Conservation (phyloP, 805 yeast genomes). For the Wickerhamiella slavikovae region DNA sequence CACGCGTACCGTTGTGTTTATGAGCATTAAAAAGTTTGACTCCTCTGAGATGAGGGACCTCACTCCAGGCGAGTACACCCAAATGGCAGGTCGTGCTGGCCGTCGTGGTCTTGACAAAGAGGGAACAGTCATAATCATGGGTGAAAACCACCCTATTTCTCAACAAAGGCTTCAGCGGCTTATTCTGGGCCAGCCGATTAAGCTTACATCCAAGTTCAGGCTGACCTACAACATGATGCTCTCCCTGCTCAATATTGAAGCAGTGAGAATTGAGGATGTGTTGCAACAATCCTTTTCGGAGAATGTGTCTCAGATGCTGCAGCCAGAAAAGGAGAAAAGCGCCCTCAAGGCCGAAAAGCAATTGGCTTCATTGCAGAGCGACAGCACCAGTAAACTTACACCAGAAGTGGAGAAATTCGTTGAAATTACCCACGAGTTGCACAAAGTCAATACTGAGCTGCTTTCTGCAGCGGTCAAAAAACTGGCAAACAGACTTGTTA, state of each 20-base stretch:
- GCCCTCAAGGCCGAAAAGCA: constrained; percentile 36
- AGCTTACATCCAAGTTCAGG: constrained; percentile 77
- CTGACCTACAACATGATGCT: constrained; percentile 86
- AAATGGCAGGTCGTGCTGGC: constrained; percentile 98
- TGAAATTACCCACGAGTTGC: too few species aligned
- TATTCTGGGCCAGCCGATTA: constrained; percentile 76
- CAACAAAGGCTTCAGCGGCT: constrained; percentile 47
- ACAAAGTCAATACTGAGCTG: too few species aligned
- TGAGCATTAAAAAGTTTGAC: constrained; percentile 73
- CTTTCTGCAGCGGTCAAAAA: too few species aligned
- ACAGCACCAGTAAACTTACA: too few species aligned
- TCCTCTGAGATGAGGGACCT: constrained; percentile 65
- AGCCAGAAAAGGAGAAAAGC: constrained; percentile 66
- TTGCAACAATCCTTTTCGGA: constrained; percentile 90
- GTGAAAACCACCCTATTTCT: constrained; percentile 23
- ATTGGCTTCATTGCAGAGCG: too few species aligned
- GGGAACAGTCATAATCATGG: constrained; percentile 89
- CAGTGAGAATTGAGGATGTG: constrained; percentile 93
- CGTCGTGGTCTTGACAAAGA: constrained; percentile 86
- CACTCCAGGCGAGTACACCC: constrained; percentile 92
- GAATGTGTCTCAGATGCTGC: constrained; percentile 60
- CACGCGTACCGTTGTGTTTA: constrained; percentile 86
- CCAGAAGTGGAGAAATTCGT: too few species aligned
- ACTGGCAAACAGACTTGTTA: too few species aligned
- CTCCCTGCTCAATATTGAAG: constrained; percentile 79